phyloP scores from a whole-genome alignment of 164 flowering plant genomes.

The Pachysandra terminalis region DNA sequence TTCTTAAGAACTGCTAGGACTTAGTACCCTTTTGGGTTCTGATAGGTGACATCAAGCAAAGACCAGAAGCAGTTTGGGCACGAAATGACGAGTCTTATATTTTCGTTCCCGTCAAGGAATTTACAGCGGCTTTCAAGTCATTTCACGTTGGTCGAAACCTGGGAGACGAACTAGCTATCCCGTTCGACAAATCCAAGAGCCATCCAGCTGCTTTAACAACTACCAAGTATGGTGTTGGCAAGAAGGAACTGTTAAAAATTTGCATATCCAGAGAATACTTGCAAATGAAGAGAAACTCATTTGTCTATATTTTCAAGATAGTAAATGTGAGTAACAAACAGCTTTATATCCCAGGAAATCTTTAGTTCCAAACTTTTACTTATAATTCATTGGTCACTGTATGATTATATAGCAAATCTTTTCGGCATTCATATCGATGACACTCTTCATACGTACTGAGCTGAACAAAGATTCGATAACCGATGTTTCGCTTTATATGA shows the following conservation, averaged over 20 bases:
- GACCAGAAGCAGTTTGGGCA: slow-evolving; percentile 34
- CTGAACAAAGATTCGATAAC: slow-evolving; percentile 24
- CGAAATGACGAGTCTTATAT: slow-evolving; percentile 22
- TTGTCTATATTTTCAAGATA: slow-evolving; percentile 49
- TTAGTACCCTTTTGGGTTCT: not conserved
- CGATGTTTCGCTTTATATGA: slow-evolving; percentile 41
- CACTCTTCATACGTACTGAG: slow-evolving; percentile 47
- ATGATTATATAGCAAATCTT: slow-evolving; percentile 30
- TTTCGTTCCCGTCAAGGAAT: slow-evolving; percentile 28
- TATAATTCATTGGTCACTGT: not conserved
- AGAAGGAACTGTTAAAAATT: slow-evolving; percentile 43
- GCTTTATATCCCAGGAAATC: not conserved
- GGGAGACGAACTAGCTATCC: slow-evolving; percentile 20
- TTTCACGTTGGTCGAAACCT: slow-evolving; percentile 27
- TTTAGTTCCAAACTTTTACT: not conserved
- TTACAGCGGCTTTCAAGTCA: slow-evolving; percentile 28
- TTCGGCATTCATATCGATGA: slow-evolving; percentile 38
- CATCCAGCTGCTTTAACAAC: slow-evolving; percentile 58
- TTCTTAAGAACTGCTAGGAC: not conserved
- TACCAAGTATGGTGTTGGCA: slow-evolving; percentile 38
- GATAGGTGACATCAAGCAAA: slow-evolving; percentile 34
- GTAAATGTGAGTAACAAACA: slow-evolving; percentile 27
- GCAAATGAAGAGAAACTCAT: slow-evolving; percentile 58
- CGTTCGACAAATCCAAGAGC: slow-evolving; percentile 44
- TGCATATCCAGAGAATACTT: slow-evolving; percentile 38